Evolutionary conservation across 805 yeast species (phyloP), one percentile per base, ranked within the genome.

Genomic region (Wickerhamomyces hampshirensis): DNA sequence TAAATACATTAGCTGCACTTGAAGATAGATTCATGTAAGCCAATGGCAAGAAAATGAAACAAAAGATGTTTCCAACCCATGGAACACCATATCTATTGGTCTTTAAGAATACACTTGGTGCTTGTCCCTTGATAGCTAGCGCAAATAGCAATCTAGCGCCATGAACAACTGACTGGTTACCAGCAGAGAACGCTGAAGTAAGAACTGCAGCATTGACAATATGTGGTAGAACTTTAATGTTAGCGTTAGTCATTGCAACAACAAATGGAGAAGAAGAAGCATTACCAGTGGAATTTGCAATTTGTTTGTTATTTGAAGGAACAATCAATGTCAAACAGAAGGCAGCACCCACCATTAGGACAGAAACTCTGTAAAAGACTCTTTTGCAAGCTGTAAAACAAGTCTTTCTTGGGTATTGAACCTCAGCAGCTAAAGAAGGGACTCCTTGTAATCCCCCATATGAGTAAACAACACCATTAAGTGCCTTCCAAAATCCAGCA

Each of bases 401-500:
- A 30, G 71, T 72, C 42, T 68, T 61, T 52, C 84, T 66, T 34
- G 82, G 83, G 44, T 68, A 66, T 36, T 64, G 55, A 31, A 75
- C 69, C 55, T 79, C 85, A 12, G 77, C 70, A 13, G 75, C 72
- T 21, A 76, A 60, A 26, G 71, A 56, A 8, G 69, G 74, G 43
- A 78, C 68, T 47, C 77, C 62, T 59, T 79, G 84, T 11, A 77
- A 55, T 35, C 77, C 65, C 46, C 77, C 73, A 49, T 75, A 77
- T 6, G 82, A 71, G 49, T 76, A 78, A 9, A 76, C 84, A 34
- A 77, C 73, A 47, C 74, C 75, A 38, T 75, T 67, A 29, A 78
- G 59, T 26, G 75, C 75, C 14, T 74, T 72, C 73, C 78, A 74
- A 40, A 77, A 66, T 5, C 80, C 84, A 19, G 74, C 62, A 52